These are phyloP conservation scores for Rubia yunnanensis DNA, from an alignment of 257 asterid genomes.

Conservation along the genomic window DNA sequence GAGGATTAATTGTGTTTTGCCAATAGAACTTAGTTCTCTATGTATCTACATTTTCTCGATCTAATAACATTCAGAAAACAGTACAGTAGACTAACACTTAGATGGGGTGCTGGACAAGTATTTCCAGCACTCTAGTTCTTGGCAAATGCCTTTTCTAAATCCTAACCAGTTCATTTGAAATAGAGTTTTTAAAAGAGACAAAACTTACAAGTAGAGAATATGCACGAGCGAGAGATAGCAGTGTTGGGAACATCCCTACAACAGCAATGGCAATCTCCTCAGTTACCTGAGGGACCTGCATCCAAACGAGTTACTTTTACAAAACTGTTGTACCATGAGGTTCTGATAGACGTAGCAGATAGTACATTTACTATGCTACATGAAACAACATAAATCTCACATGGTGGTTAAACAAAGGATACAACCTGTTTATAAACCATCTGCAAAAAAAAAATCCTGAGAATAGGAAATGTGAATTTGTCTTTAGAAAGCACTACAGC, in stretches of 20 bases:
- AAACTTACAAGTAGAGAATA: conserved; percentile 70
- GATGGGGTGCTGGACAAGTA: not conserved
- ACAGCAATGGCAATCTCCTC: conserved; percentile 89
- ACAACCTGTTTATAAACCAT: not conserved
- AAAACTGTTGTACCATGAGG: not conserved
- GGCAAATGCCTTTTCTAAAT: not conserved
- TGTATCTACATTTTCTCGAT: not conserved
- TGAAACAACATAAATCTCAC: not conserved
- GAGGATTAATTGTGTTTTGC: not conserved
- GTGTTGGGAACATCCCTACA: conserved; percentile 77
- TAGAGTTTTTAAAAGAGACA: conserved; percentile 8
- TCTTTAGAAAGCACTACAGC: not conserved
- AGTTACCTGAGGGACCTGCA: conserved; percentile 93
- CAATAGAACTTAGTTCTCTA: not conserved
- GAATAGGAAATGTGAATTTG: not conserved
- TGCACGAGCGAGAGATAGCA: conserved; percentile 71
- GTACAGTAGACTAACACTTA: not conserved
- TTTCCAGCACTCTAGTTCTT: not conserved
- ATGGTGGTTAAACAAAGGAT: not conserved
- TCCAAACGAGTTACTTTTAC: not conserved
- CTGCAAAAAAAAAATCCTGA: not conserved
- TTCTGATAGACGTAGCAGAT: not conserved
- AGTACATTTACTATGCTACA: not conserved
- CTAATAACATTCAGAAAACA: not conserved
- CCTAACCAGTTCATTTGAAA: not conserved